Base-by-base conservation (phyloP, 345 rosid species). In the Citrus medica region DNA sequence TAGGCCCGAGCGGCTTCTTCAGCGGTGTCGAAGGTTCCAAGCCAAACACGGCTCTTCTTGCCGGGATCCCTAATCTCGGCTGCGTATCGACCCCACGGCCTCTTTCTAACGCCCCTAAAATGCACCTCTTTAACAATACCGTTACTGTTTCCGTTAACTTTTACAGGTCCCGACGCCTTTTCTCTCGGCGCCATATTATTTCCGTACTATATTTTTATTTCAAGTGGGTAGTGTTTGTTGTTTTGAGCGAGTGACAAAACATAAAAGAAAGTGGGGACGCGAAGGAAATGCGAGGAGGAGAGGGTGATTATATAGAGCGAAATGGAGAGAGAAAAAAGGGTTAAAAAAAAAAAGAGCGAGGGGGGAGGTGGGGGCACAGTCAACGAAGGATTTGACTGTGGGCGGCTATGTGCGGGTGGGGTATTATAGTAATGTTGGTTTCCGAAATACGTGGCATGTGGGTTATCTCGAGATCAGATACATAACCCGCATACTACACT, bases 1-100 rank as follows among this genome's bases (percentile, higher is more conserved):
- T 94, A 92, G 67, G 98, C 98, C 38, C 85, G 85, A 17, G 98
- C 98, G 3, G 98, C 98, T 17, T 82, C 92, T 79, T 88, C 90
- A 0, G 94, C 87, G 16, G 97, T 91, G 79, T 94, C 97, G 71
- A 90, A 94, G 46, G 98, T 91, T 3, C 98, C 98, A 12, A 94
- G 94, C 98, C 98, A 92, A 35, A 94, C 94, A 4, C 97, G 92
- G 69, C 83, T 80, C 76, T 87, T 91, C 76, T 90, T 92, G 42
- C 83, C 80, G 1, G 98, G 98, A 85, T 94, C 93, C 81, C 98
- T 83, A 69, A 94, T 94, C 87, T 94, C 98, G 19, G 92, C 97
- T 0, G 95, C 94, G 86, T 91, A 94, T 55, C 95, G 84, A 0
- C 98, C 98, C 97, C 95, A 91, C 19, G 94, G 97, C 78, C 98